These are phyloP conservation scores for Fusarium denticulatum DNA, from an alignment of 2,329 filamentous ascomycete genomes.

Conservation along the genomic window DNA sequence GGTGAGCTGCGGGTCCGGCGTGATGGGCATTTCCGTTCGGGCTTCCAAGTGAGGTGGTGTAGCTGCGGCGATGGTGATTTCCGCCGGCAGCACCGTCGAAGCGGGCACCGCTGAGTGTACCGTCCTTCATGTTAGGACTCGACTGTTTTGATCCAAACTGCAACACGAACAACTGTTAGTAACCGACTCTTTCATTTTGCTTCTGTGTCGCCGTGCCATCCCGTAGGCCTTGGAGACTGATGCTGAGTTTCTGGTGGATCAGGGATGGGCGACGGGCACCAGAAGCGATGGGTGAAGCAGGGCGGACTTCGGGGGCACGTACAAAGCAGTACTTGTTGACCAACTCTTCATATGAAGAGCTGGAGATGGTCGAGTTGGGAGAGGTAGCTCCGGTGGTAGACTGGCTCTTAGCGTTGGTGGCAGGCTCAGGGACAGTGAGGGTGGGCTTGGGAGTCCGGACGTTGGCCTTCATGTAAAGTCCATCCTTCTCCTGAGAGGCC, in stretches of 20 bases:
- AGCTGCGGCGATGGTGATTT: slow-evolving; percentile 11
- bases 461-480: slow-evolving; percentile 65
- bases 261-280: slow-evolving; percentile 33
- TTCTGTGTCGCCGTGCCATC: slow-evolving; percentile 33
- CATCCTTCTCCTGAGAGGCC: slow-evolving; percentile 65
- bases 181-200: slow-evolving; percentile 42
- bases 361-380: slow-evolving; percentile 71
- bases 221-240: slow-evolving; percentile 19
- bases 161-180: slow-evolving; percentile 52
- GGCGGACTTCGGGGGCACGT: slow-evolving; percentile 69
- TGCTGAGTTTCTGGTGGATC: slow-evolving; percentile 25
- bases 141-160: slow-evolving; percentile 72
- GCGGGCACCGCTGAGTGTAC: slow-evolving; percentile 54
- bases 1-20: slow-evolving; percentile 53
- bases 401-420: slow-evolving; percentile 23
- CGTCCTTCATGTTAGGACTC: slow-evolving; percentile 61
- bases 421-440: slow-evolving; percentile 42
- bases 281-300: slow-evolving; percentile 39
- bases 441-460: slow-evolving; percentile 43
- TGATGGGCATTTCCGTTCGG: slow-evolving; percentile 40
- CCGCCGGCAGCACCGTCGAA: slow-evolving; percentile 43
- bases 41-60: slow-evolving; percentile 24
- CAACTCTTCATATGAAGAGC: slow-evolving; percentile 93
- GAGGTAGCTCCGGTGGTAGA: slow-evolving; percentile 58
- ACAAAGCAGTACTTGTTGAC: slow-evolving; percentile 99